phyloP scores from a whole-genome alignment of 306 rosid genomes.

The Quercus gilva region DNA sequence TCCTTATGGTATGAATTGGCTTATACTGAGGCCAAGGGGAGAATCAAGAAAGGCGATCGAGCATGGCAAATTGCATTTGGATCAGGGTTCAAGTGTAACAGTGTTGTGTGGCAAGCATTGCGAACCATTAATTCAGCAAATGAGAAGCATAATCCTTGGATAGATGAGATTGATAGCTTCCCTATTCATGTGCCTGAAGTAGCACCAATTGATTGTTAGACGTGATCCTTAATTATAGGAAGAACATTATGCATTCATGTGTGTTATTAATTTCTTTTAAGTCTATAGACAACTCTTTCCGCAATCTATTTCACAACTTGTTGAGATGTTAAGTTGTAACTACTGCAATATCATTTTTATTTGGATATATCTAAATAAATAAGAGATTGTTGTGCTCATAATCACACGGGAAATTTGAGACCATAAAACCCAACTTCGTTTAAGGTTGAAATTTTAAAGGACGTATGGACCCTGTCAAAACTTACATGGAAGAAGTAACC shows the following conservation, averaged over 20 bases:
- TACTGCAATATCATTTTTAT: no score
- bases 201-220: background rate
- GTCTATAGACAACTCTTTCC: background rate
- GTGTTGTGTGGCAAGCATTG: conserved; percentile 8
- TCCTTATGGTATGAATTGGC: background rate
- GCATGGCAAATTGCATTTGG: conserved; percentile 6
- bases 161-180: background rate
- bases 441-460: no score
- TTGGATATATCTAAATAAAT: no score
- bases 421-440: no score
- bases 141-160: background rate
- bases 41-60: conserved; percentile 2
- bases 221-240: background rate
- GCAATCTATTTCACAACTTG: no score
- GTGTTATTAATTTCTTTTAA: background rate
- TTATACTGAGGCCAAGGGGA: background rate
- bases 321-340: no score
- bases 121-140: background rate
- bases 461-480: no score
- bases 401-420: no score
- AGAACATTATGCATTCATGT: background rate
- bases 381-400: no score
- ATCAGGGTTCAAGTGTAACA: conserved; percentile 3
- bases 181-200: background rate
- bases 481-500: no score